These are phyloP conservation scores for Fraxinus velutina DNA, from an alignment of 305 asterid genomes.

Conservation along the genomic window DNA sequence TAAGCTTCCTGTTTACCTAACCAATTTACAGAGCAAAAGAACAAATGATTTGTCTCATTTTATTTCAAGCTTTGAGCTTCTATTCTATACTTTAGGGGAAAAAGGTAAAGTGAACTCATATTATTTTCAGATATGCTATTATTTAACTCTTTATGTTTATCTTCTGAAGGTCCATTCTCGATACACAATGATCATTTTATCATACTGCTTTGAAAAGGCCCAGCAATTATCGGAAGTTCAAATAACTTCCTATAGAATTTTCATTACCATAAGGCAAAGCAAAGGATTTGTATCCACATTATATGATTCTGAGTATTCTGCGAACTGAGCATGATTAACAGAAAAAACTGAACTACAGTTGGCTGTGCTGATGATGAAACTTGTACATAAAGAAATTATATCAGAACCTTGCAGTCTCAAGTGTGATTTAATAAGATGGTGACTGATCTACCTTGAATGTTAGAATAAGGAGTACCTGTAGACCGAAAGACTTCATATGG, in stretches of 20 bases:
- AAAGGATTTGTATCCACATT: background rate
- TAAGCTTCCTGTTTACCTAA: slow-evolving; percentile 4
- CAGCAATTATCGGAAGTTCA: background rate
- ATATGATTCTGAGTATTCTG: slow-evolving; percentile 6
- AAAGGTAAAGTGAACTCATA: background rate
- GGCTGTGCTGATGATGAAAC: background rate
- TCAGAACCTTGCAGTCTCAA: background rate
- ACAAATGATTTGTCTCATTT: background rate
- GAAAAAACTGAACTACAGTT: background rate
- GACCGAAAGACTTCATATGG: slow-evolving; percentile 79
- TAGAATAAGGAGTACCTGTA: slow-evolving; percentile 56
- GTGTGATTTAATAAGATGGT: background rate
- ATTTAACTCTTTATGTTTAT: slow-evolving; percentile 6
- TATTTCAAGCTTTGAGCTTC: background rate
- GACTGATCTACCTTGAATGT: background rate
- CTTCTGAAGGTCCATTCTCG: background rate
- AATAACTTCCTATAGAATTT: background rate
- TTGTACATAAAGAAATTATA: background rate
- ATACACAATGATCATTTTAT: background rate
- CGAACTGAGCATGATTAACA: background rate
- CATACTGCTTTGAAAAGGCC: background rate
- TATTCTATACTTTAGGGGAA: background rate
- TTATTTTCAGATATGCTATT: slow-evolving; percentile 4
- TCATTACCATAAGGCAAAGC: background rate
- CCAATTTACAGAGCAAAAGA: slow-evolving; percentile 2